These are phyloP conservation scores for Carex sylvatica DNA, from an alignment of 202 grass and related monocot genomes.

Conservation along the genomic window DNA sequence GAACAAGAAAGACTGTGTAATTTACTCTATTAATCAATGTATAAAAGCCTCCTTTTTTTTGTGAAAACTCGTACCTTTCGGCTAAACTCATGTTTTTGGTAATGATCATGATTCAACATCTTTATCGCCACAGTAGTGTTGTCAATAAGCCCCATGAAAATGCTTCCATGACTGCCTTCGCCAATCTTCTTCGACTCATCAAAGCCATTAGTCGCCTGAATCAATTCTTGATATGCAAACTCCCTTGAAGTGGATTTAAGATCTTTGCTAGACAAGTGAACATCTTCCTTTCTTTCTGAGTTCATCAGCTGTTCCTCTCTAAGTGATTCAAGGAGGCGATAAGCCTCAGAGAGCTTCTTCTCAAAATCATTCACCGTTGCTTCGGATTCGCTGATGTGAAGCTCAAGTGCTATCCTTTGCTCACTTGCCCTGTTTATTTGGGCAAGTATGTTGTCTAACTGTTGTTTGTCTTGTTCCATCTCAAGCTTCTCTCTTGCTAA, in stretches of 20 bases:
- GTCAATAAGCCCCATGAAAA: slow-evolving; percentile 42
- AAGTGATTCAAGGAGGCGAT: slow-evolving; percentile 32
- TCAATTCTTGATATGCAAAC: slow-evolving; percentile 39
- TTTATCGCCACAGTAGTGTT: slow-evolving; percentile 36
- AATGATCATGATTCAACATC: slow-evolving; percentile 32
- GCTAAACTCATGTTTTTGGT: slow-evolving; percentile 36
- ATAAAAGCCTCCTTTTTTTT: neutral
- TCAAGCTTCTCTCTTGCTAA: slow-evolving; percentile 44
- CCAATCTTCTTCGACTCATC: slow-evolving; percentile 44
- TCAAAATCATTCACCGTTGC: slow-evolving; percentile 29
- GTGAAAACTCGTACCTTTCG: slow-evolving; percentile 21
- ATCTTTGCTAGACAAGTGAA: neutral
- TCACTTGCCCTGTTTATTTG: slow-evolving; percentile 31
- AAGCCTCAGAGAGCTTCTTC: slow-evolving; percentile 35
- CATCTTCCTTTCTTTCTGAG: neutral
- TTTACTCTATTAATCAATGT: neutral
- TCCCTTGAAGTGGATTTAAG: neutral
- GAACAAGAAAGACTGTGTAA: neutral
- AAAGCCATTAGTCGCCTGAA: slow-evolving; percentile 47
- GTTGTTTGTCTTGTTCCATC: slow-evolving; percentile 41
- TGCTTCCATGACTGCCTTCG: slow-evolving; percentile 24
- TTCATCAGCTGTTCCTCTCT: slow-evolving; percentile 16
- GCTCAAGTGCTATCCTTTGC: slow-evolving; percentile 42
- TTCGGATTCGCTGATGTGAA: slow-evolving; percentile 30
- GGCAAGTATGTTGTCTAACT: slow-evolving; percentile 37